These are phyloP conservation scores for Citrus australasica DNA, from an alignment of 345 rosid genomes.

Conservation along the genomic window DNA sequence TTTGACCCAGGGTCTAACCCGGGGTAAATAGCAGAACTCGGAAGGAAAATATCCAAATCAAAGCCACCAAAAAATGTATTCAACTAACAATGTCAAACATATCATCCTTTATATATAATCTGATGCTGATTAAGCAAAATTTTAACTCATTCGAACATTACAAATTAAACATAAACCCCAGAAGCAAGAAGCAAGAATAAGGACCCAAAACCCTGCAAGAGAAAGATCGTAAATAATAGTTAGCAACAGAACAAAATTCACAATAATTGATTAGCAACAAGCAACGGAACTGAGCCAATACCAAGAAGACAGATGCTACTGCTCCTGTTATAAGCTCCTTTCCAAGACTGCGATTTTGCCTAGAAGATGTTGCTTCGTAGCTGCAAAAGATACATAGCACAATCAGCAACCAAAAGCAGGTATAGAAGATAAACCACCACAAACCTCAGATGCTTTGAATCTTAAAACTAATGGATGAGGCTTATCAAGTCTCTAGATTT, in stretches of 20 bases:
- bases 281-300: slow-evolving; percentile 14
- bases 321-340: slow-evolving; percentile 77
- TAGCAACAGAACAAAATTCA: slow-evolving; percentile 3
- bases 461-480: neutral
- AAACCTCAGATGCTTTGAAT: neutral
- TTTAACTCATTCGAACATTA: neutral
- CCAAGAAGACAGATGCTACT: slow-evolving; percentile 81
- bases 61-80: neutral
- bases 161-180: slow-evolving; percentile 73
- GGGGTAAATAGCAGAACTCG: no score
- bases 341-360: slow-evolving; percentile 59
- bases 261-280: neutral
- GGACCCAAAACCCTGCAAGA: slow-evolving; percentile 90
- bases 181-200: slow-evolving; percentile 86
- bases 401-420: neutral
- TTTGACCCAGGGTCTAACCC: no score
- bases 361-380: slow-evolving; percentile 84
- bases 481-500: neutral
- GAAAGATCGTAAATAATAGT: slow-evolving; percentile 1
- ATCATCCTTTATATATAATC: slow-evolving; percentile 7
- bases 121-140: slow-evolving; percentile 14
- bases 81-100: slow-evolving; percentile 7
- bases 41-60: neutral
- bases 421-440: neutral
- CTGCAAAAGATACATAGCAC: slow-evolving; percentile 32